These are phyloP conservation scores for Apiotrichum sp. DNA, from an alignment of 1,284 basidiomycete species.

Conservation along the genomic window DNA sequence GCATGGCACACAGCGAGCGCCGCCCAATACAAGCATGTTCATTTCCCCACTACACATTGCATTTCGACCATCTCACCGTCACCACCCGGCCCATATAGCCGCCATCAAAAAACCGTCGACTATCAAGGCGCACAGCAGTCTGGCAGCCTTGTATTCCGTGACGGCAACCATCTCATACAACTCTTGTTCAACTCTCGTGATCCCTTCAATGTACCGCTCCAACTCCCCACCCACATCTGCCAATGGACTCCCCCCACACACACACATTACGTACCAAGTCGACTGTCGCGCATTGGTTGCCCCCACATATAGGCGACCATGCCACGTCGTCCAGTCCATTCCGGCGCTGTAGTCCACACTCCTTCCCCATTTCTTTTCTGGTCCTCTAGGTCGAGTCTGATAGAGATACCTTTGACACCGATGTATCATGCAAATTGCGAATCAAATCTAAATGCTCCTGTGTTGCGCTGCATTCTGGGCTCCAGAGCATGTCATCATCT, in stretches of 20 bases:
- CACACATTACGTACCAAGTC: background rate
- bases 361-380: background rate
- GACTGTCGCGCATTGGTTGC: background rate
- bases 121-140: background rate
- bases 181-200: background rate
- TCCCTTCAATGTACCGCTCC: conserved; percentile 1
- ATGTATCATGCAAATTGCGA: conserved; percentile 8
- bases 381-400: conserved; percentile 8
- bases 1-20: background rate
- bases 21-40: conserved; percentile 7
- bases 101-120: background rate
- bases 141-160: background rate
- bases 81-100: background rate
- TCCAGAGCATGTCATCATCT: too few species aligned
- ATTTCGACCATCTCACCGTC: conserved; percentile 1
- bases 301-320: background rate
- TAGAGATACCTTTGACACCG: conserved; percentile 7
- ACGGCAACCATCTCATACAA: background rate
- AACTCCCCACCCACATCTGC: background rate
- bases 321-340: background rate
- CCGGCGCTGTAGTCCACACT: background rate
- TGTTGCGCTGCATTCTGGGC: background rate
- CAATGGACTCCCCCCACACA: background rate
- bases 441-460: background rate
- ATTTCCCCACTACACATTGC: conserved; percentile 6